These are phyloP conservation scores for Rhododendron ferrugineum DNA, from an alignment of 148 eudicot genomes.

Conservation along the genomic window DNA sequence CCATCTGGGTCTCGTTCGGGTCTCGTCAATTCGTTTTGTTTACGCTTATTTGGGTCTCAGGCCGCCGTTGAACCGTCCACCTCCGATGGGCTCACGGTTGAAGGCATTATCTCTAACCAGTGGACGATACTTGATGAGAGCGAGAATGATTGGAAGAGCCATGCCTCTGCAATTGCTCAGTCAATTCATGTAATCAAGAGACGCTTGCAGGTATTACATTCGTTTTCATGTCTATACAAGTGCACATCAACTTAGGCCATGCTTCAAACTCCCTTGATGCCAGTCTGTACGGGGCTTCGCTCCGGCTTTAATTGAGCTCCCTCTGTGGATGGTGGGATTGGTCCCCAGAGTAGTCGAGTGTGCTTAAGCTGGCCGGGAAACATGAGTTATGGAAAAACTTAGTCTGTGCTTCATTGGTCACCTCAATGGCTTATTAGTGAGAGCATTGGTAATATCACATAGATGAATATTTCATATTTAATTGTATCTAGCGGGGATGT, in stretches of 20 bases:
- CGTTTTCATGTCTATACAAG: not conserved
- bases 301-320: too few species aligned
- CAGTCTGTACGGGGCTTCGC: too few species aligned
- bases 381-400: too few species aligned
- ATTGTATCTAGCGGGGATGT: too few species aligned
- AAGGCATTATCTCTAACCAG: constrained; percentile 52
- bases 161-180: constrained; percentile 90
- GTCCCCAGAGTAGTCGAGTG: too few species aligned
- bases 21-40: not conserved
- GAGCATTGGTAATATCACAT: not conserved
- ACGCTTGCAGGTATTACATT: constrained; percentile 55
- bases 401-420: not conserved
- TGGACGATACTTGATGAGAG: constrained; percentile 74
- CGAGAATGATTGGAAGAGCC: constrained; percentile 94
- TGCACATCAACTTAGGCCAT: not conserved
- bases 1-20: constrained; percentile 26
- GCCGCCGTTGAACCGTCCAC: constrained; percentile 53
- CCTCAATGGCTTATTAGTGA: not conserved
- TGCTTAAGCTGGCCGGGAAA: too few species aligned
- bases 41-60: constrained; percentile 46
- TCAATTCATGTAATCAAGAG: constrained; percentile 81
- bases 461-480: too few species aligned
- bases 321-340: too few species aligned
- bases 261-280: not conserved
- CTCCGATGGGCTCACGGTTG: constrained; percentile 81